phyloP scores from a whole-genome alignment of 2,329 filamentous ascomycete genomes.

The Sarocladium oryzae region DNA sequence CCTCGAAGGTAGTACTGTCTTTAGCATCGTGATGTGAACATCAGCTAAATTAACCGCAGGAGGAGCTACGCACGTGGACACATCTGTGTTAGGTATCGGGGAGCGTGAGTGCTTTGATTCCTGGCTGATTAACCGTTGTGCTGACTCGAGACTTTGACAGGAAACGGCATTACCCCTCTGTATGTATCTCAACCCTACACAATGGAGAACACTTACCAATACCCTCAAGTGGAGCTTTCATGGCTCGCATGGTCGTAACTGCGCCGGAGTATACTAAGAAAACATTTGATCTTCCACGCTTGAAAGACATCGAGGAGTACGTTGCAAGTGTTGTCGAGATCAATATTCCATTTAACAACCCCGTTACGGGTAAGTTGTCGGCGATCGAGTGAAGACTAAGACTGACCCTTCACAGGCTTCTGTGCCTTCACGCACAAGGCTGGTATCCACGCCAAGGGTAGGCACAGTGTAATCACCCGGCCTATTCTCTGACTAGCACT shows the following conservation, averaged over 20 bases:
- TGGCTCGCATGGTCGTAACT: constrained; percentile 12
- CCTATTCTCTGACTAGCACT: background rate
- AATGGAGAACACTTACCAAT: background rate
- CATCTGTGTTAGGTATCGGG: constrained; percentile 80
- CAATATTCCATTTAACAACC: constrained; percentile 54
- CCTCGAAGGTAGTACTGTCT: background rate
- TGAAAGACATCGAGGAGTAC: constrained; percentile 82
- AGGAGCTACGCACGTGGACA: constrained; percentile 53
- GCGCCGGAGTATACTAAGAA: constrained; percentile 75
- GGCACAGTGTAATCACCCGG: background rate
- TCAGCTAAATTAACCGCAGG: background rate
- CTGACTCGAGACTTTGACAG: background rate
- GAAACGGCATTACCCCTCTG: constrained; percentile 64
- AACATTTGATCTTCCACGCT: constrained; percentile 85
- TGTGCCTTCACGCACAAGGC: constrained; percentile 8
- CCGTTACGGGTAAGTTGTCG: constrained; percentile 4
- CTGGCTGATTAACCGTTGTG: background rate
- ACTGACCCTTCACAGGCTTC: background rate
- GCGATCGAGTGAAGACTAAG: background rate
- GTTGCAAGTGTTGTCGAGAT: constrained; percentile 76
- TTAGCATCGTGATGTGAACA: background rate
- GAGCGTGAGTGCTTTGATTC: constrained; percentile 45
- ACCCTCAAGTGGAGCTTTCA: constrained; percentile 10
- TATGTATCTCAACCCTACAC: background rate
- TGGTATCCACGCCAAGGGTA: constrained; percentile 10